Base-by-base conservation (phyloP, 495 filamentous ascomycete genomes). In the Hypoxylon lenormandii region DNA sequence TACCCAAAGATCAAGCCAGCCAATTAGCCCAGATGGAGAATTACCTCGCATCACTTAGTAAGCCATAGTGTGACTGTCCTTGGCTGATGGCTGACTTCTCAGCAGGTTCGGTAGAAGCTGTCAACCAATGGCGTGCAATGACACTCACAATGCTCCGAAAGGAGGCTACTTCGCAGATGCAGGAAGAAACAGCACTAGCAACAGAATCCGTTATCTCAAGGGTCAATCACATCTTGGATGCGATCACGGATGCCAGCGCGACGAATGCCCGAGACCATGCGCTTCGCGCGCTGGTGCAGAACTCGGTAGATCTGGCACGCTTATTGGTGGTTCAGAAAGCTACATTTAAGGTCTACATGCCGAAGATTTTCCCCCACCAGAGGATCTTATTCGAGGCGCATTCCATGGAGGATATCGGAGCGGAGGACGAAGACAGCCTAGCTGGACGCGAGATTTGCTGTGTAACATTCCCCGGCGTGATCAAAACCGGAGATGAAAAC, bases 321-420 rank as follows among this genome's bases (percentile, higher is more conserved):
- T 69, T 83, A 28, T 70, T 88, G 57, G 76, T 80, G 30, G 82
- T 82, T 6, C 85, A 87, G 60, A 85, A 83, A 57, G 85, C 85
- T 26, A 69, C 80, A 12, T 84, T 88, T 72, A 79, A 69, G 18
- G 72, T 86, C 42, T 70, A 72, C 36, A 85, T 87, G 82, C 83
- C 82, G 45, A 76, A 77, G 54, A 78, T 85, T 23, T 66, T 80
- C 43, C 79, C 77, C 1, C 78, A 84, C 66, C 83, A 86, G 57
- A 75, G 66, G 28, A 79, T 74, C 18, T 70, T 83, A 58, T 87
- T 85, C 49, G 82, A 86, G 64, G 19, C 69, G 10, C 76, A 79
- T 53, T 82, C 68, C 3, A 88, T 88, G 85, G 84, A 86, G 56
- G 84, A 86, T 69, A 81, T 86, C 43, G 82, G 83, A 33, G 85